Percentiles rank a stretch among this genome's conserved stretches.
phyloP scores from a whole-genome alignment of 1,139 yeast genomes.

The Diutina neorugosa region DNA sequence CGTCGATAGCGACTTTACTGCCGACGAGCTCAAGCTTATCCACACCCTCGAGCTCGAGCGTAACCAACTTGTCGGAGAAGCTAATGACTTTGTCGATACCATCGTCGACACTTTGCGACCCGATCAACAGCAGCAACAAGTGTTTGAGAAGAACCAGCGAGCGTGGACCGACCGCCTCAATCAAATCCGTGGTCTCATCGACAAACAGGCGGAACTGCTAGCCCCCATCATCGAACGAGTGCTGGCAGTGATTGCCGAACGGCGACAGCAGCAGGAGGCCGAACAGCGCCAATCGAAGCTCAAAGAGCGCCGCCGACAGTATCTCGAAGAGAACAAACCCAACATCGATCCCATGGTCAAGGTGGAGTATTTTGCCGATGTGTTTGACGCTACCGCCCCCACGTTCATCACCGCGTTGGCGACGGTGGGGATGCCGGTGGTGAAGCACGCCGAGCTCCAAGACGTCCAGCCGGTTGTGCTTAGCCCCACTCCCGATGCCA shows the following conservation, averaged over 20 bases:
- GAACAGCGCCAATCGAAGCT: neutral
- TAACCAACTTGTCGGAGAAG: constrained; percentile 19
- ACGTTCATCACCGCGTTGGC: neutral
- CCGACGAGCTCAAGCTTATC: constrained; percentile 8
- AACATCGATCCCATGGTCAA: neutral
- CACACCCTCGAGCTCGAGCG: constrained; percentile 13
- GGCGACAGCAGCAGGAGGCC: neutral
- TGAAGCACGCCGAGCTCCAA: neutral
- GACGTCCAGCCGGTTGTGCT: neutral
- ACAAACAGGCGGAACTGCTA: constrained; percentile 14
- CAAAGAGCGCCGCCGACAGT: neutral
- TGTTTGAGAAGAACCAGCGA: constrained; percentile 17
- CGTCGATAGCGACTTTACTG: constrained; percentile 5
- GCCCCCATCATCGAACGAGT: neutral
- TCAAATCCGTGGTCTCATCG: constrained; percentile 17
- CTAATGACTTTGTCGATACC: constrained; percentile 23
- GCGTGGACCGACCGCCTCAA: constrained; percentile 17
- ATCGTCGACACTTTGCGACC: constrained; percentile 10
- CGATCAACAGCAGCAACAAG: constrained; percentile 8
- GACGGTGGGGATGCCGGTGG: neutral
- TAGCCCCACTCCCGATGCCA: neutral
- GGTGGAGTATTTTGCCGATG: neutral
- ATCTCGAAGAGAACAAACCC: neutral
- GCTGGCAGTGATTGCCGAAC: neutral
- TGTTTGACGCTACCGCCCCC: neutral